phyloP scores from a whole-genome alignment of 2,329 filamentous ascomycete genomes.

The Aspergillus caelatus region DNA sequence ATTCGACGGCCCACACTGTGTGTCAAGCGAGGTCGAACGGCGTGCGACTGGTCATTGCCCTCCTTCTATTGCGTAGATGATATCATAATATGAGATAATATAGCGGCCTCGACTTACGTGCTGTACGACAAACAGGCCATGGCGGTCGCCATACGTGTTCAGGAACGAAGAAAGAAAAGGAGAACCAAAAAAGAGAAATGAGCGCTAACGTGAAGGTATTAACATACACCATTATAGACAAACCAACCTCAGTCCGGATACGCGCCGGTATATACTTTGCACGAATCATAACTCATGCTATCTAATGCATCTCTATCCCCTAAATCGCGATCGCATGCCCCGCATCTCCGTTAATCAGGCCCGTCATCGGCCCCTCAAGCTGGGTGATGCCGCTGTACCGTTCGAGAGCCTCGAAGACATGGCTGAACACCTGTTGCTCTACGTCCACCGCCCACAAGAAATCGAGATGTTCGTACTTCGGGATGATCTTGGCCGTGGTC shows the following conservation, averaged over 20 bases:
- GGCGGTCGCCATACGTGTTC: not conserved
- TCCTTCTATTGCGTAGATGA: not conserved
- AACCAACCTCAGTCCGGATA: not conserved
- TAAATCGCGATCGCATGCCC: slow-evolving; percentile 6
- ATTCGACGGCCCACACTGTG: not conserved
- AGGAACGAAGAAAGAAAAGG: not conserved
- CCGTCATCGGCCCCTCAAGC: not conserved
- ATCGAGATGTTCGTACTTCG: slow-evolving; percentile 94
- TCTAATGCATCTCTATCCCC: not conserved
- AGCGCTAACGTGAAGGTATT: not conserved
- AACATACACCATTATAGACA: not conserved
- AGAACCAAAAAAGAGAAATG: not conserved
- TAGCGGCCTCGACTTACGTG: not conserved
- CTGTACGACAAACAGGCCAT: not conserved
- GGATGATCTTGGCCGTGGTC: slow-evolving; percentile 83
- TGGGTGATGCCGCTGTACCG: slow-evolving; percentile 50
- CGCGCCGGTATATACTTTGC: not conserved
- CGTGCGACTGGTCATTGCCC: not conserved
- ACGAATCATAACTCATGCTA: not conserved
- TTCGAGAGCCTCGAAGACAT: slow-evolving; percentile 87
- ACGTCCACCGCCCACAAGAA: slow-evolving; percentile 93
- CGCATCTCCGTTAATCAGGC: slow-evolving; percentile 12
- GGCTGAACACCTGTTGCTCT: slow-evolving; percentile 79
- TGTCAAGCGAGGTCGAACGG: not conserved
- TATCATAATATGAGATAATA: not conserved